Conservation (phyloP, 768 basidiomycete genomes). For the Auriscalpium orientale region DNA sequence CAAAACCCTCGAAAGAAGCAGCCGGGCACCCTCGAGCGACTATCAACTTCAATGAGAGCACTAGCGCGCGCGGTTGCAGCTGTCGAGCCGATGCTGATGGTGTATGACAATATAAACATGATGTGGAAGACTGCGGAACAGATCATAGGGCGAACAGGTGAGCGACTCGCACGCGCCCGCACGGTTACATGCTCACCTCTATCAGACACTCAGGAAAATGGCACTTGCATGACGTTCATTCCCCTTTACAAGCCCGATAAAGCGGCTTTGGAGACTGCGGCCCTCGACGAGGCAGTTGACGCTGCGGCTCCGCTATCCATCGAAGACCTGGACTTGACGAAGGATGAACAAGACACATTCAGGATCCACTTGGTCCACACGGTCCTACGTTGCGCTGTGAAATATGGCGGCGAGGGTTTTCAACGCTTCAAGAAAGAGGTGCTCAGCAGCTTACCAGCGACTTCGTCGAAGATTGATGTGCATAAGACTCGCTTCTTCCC, state of each 20-base stretch:
- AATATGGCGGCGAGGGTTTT: slow-evolving; percentile 25
- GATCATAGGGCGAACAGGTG: slow-evolving; percentile 21
- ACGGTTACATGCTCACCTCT: neutral
- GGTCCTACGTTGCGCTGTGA: slow-evolving; percentile 25
- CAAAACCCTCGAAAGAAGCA: neutral
- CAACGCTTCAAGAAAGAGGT: slow-evolving; percentile 18
- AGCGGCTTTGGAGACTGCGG: slow-evolving; percentile 19
- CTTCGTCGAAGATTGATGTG: slow-evolving; percentile 20
- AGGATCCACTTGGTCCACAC: slow-evolving; percentile 14
- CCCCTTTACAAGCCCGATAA: slow-evolving; percentile 19
- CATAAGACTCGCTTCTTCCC: slow-evolving; percentile 26
- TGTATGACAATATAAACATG: slow-evolving; percentile 35
- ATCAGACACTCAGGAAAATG: slow-evolving; percentile 28
- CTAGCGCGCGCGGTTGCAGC: slow-evolving; percentile 17
- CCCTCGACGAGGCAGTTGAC: slow-evolving; percentile 17
- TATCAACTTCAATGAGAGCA: slow-evolving; percentile 18
- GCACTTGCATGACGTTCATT: slow-evolving; percentile 29
- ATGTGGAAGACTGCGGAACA: slow-evolving; percentile 24
- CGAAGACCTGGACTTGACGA: slow-evolving; percentile 22
- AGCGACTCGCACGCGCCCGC: neutral
- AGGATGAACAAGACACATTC: neutral
- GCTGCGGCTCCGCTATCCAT: slow-evolving; percentile 19
- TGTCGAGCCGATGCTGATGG: slow-evolving; percentile 10
- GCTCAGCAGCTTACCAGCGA: slow-evolving; percentile 9
- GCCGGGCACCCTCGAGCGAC: slow-evolving; percentile 6